These are phyloP conservation scores for Astragalus glycyphyllos DNA, from an alignment of 306 rosid species.

Conservation along the genomic window DNA sequence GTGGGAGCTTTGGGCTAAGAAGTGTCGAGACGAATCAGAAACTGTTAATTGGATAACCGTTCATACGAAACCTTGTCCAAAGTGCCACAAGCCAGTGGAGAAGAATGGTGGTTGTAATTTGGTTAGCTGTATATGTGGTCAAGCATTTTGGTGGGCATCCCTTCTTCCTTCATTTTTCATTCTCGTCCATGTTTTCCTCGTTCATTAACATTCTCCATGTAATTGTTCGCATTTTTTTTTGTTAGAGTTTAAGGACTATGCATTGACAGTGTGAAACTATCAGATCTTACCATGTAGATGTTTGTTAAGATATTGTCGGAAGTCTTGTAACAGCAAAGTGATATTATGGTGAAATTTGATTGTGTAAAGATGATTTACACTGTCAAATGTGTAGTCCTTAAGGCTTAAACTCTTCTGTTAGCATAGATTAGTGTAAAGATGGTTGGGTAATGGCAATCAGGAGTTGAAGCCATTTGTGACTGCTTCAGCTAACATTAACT, in stretches of 20 bases:
- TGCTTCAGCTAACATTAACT: slow-evolving; percentile 13
- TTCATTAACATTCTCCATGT: slow-evolving; percentile 23
- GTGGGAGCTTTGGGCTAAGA: slow-evolving; percentile 97
- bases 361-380: too few species aligned
- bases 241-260: background rate
- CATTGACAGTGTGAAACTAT: too few species aligned
- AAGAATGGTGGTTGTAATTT: slow-evolving; percentile 99
- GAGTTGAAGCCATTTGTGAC: slow-evolving; percentile 9
- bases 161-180: slow-evolving; percentile 18
- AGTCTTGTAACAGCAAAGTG: too few species aligned
- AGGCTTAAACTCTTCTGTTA: too few species aligned
- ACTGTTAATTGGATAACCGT: slow-evolving; percentile 98
- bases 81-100: slow-evolving; percentile 96
- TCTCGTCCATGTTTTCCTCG: slow-evolving; percentile 17
- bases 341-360: too few species aligned
- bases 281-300: too few species aligned
- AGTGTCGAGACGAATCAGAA: slow-evolving; percentile 97
- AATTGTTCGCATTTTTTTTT: background rate
- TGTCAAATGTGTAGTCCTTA: too few species aligned
- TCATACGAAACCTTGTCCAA: slow-evolving; percentile 93
- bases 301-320: too few species aligned
- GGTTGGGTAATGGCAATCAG: slow-evolving; percentile 2
- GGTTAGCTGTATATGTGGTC: slow-evolving; percentile 96
- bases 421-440: background rate
- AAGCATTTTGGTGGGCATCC: slow-evolving; percentile 86